Evolutionary conservation across 1,284 basidiomycete genomes (phyloP).

Genomic region (Puccinia horiana): DNA sequence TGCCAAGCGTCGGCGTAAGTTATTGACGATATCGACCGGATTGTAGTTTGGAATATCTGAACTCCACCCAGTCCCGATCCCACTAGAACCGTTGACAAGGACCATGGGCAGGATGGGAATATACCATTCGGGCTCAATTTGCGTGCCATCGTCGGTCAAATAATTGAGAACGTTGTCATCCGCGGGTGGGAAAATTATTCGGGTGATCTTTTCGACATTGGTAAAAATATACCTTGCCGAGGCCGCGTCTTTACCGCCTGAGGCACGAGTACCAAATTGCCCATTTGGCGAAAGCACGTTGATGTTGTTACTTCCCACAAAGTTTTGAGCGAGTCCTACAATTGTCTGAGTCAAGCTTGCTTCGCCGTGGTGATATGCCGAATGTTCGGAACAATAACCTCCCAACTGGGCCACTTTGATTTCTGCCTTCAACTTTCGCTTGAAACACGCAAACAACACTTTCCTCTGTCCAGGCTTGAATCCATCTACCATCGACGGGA

Average conservation of each 20-base stretch:
- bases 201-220: constrained; percentile 73
- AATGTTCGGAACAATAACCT: constrained; percentile 90
- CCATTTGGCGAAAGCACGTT: constrained; percentile 87
- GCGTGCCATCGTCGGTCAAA: constrained; percentile 81
- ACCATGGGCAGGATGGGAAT: constrained; percentile 86
- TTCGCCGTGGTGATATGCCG: constrained; percentile 97
- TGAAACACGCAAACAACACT: constrained; percentile 93
- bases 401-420: constrained; percentile 95
- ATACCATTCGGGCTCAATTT: constrained; percentile 94
- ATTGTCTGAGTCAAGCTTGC: constrained; percentile 82
- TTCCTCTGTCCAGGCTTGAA: constrained; percentile 99
- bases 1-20: constrained; percentile 81
- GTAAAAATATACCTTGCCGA: constrained; percentile 97
- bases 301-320: constrained; percentile 93
- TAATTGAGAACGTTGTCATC: constrained; percentile 84
- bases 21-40: constrained; percentile 83
- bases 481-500: constrained; percentile 89
- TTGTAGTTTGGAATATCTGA: constrained; percentile 92
- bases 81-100: constrained; percentile 90
- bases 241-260: constrained; percentile 92
- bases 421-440: constrained; percentile 85
- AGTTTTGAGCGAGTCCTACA: constrained; percentile 89
- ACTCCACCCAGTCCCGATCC: constrained; percentile 99
- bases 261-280: constrained; percentile 88
- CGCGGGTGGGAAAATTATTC: constrained; percentile 75